Evolutionary conservation across 1,284 basidiomycete genomes (phyloP).

Genomic region (Melanopsichium pennsylvanicum): DNA sequence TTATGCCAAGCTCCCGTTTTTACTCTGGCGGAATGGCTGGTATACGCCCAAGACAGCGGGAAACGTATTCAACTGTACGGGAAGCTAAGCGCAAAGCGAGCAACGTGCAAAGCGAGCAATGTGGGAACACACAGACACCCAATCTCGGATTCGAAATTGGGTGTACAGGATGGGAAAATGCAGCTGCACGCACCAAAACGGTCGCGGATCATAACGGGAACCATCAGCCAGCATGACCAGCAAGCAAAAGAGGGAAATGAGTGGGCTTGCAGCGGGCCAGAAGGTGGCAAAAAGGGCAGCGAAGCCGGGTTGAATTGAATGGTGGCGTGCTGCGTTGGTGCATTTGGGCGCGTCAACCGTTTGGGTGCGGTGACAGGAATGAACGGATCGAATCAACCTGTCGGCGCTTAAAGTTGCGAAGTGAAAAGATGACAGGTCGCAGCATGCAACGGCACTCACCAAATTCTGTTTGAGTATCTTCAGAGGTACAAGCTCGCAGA

Average conservation of each 20-base stretch:
- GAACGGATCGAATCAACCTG: no score
- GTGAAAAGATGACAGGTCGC: neutral
- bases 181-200: neutral
- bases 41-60: slow-evolving; percentile 13
- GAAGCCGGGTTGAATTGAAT: slow-evolving; percentile 1
- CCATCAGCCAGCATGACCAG: slow-evolving; percentile 6
- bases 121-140: no score
- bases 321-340: slow-evolving; percentile 14
- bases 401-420: no score
- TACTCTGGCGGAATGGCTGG: no score
- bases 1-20: neutral
- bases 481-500: no score
- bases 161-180: slow-evolving; percentile 9
- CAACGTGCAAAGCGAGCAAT: neutral
- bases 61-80: slow-evolving; percentile 1
- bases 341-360: no score
- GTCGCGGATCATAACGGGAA: slow-evolving; percentile 19
- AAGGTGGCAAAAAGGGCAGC: no score
- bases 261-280: no score
- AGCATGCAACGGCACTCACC: neutral
- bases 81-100: slow-evolving; percentile 4
- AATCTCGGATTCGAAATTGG: slow-evolving; percentile 9
- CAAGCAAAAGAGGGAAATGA: neutral
- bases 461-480: no score
- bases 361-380: no score